Evolutionary conservation across 2,329 filamentous ascomycete genomes (phyloP), one percentile per base, ranked within the genome.

Genomic region (Alternaria novae-zelandiae): DNA sequence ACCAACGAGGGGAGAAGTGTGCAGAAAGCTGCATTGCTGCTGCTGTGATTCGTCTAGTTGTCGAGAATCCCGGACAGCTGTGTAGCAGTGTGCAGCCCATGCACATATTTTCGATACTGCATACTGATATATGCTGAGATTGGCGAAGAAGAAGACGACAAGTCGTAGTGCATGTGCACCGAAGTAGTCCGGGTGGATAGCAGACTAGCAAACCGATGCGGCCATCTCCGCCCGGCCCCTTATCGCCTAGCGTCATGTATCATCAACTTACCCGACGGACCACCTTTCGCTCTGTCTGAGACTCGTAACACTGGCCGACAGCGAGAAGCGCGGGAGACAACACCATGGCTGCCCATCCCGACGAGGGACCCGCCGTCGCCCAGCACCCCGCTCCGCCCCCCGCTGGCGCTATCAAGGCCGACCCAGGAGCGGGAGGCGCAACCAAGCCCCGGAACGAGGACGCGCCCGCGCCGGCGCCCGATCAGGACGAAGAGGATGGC

Each of bases 281-380:
- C 68, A 68, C 64, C 61, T 63, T 56, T 62, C 65, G 56, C 66
- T 36, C 50, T 49, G 21, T 51, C 57, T 57, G 61, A 57, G 54
- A 58, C 66, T 55, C 65, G 61, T 60, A 57, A 63, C 36, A 46
- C 53, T 61, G 60, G 57, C 36, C 54, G 55, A 54, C 45, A 51
- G 54, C 59, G 54, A 68, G 61, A 36, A 61, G 56, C 66, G 62
- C 63, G 59, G 60, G 57, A 67, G 55, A 62, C 60, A 59, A 65
- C 66, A 63, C 32, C 60, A 76, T 76, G 74, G 72, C 75, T 66
- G 65, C 71, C 56, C 65, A 75, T 58, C 61, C 69, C 67, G 60
- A 63, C 61, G 61, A 72, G 54, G 75, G 70, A 32, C 69, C 74
- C 49, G 72, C 73, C 62, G 73, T 69, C 65, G 74, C 73, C 50